These are phyloP conservation scores for Sporothrix euskadiensis DNA, from an alignment of 2,329 filamentous ascomycete genomes.

Conservation along the genomic window DNA sequence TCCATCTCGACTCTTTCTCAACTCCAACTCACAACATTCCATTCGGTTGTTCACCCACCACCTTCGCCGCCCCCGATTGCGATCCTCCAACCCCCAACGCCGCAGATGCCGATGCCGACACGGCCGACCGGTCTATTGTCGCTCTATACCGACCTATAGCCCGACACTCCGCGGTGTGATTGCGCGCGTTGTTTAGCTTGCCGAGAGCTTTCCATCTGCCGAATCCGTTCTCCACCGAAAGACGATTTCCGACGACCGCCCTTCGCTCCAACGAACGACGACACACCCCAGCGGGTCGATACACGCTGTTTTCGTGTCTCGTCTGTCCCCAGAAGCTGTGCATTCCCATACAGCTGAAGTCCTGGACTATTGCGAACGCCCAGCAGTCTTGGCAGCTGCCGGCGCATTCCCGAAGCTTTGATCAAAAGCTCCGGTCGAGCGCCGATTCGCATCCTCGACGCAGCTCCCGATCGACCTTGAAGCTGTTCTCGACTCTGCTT, in stretches of 20 bases:
- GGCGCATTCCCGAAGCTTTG: not conserved
- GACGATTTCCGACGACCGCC: constrained; percentile 4
- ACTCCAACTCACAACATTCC: constrained; percentile 1
- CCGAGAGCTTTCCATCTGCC: not conserved
- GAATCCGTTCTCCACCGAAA: constrained; percentile 5
- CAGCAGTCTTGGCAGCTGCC: not conserved
- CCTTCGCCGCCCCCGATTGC: not conserved
- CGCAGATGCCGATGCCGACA: not conserved
- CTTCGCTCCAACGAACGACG: not conserved
- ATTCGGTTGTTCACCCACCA: not conserved
- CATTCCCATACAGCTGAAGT: not conserved
- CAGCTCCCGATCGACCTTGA: not conserved
- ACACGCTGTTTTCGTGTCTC: not conserved
- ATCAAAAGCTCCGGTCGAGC: not conserved
- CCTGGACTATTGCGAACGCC: no score
- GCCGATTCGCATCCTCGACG: not conserved
- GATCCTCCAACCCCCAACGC: not conserved
- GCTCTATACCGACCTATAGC: not conserved
- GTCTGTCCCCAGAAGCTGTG: not conserved
- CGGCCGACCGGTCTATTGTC: not conserved
- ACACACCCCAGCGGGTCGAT: not conserved
- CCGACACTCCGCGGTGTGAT: not conserved
- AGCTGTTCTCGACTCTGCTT: not conserved
- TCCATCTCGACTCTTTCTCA: not conserved
- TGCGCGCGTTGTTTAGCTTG: not conserved